These are phyloP conservation scores for Lumnitzera littorea DNA, from an alignment of 345 rosid genomes.

Conservation along the genomic window DNA sequence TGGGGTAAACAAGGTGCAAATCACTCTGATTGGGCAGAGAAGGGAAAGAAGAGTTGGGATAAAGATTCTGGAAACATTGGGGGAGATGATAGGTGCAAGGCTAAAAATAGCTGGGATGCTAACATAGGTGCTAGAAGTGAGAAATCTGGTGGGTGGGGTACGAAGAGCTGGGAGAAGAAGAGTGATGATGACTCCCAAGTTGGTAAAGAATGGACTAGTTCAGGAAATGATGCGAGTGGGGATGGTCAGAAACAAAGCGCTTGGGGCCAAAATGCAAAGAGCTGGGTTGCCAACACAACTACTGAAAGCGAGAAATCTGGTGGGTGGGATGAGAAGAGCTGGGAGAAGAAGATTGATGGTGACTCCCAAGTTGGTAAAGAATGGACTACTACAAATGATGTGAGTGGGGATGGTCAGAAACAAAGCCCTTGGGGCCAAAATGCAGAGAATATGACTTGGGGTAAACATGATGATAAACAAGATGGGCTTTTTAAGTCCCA, in stretches of 20 bases:
- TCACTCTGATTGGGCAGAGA: no score
- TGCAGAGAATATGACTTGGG: no score
- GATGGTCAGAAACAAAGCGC: slow-evolving; percentile 1
- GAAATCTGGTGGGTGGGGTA: slow-evolving; percentile 5
- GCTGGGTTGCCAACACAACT: neutral
- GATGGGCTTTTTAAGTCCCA: no score
- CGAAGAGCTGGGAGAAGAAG: slow-evolving; percentile 4
- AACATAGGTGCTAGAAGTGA: no score
- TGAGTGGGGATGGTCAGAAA: neutral
- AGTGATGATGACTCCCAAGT: neutral
- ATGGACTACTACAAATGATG: neutral
- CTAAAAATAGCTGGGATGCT: no score
- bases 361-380: neutral
- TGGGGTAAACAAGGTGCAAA: no score
- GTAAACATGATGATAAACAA: no score
- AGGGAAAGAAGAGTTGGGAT: no score
- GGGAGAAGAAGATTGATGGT: neutral
- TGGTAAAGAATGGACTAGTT: slow-evolving; percentile 2
- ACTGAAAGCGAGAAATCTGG: neutral
- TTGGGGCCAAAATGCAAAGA: slow-evolving; percentile 1
- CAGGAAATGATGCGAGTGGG: neutral
- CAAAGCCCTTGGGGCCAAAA: neutral
- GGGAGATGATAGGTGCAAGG: no score
- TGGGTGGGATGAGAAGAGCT: neutral
- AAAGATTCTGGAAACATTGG: no score